Conservation (phyloP, 1,139 yeast species). For the Scheffersomyces segobiensis region DNA sequence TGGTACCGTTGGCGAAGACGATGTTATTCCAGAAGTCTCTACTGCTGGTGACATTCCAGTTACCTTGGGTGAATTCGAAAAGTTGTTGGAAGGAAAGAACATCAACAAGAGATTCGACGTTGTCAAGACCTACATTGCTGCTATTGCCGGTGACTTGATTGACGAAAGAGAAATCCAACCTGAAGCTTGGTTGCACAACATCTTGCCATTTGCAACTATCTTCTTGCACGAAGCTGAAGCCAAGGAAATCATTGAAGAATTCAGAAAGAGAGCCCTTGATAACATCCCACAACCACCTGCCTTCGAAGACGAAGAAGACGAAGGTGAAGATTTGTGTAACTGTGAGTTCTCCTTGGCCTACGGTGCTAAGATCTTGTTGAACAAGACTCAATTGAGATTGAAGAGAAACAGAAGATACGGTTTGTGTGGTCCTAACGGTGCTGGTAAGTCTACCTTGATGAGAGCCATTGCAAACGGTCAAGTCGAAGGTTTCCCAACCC, state of each 20-base stretch:
- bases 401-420: constrained; percentile 99
- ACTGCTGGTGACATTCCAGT: constrained; percentile 96
- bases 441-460: constrained; percentile 99
- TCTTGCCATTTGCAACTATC: constrained; percentile 93
- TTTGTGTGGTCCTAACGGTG: constrained; percentile 99
- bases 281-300: constrained; percentile 96
- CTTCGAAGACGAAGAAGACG: constrained; percentile 98
- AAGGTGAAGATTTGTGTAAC: constrained; percentile 99
- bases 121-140: constrained; percentile 82
- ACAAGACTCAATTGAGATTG: constrained; percentile 98
- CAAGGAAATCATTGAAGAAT: constrained; percentile 86
- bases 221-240: constrained; percentile 94
- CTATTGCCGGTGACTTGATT: constrained; percentile 97
- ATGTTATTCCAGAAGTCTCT: constrained; percentile 91
- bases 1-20: constrained; percentile 92
- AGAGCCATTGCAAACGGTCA: constrained; percentile 99
- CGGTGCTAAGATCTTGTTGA: constrained; percentile 99
- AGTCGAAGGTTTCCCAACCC: constrained; percentile 99
- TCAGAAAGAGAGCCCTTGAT: constrained; percentile 95
- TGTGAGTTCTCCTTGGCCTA: constrained; percentile 99
- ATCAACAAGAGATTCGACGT: constrained; percentile 74
- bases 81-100: constrained; percentile 68
- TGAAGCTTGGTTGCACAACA: constrained; percentile 82
- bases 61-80: constrained; percentile 79
- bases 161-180: constrained; percentile 97